These are phyloP conservation scores for Tulasnella sp. DNA, from an alignment of 768 basidiomycete species.

Conservation along the genomic window DNA sequence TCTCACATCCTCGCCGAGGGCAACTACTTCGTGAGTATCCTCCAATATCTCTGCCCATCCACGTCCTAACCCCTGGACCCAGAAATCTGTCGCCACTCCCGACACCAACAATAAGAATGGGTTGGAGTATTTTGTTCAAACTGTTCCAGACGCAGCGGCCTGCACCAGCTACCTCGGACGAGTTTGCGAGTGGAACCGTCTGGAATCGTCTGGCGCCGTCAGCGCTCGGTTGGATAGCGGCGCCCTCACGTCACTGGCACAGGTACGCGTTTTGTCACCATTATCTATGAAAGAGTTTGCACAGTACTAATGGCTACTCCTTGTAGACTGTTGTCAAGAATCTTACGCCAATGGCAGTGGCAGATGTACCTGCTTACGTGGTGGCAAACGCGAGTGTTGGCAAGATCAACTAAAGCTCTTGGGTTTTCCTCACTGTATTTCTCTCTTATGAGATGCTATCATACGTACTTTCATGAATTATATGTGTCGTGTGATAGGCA, in stretches of 20 bases:
- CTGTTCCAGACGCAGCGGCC: not conserved
- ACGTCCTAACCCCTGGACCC: not conserved
- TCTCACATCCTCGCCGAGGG: not conserved
- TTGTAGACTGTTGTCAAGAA: not conserved
- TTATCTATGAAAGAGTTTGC: not conserved
- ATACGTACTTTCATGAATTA: not conserved
- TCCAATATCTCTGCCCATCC: not conserved
- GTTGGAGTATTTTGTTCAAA: not conserved
- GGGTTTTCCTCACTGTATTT: not conserved
- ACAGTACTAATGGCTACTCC: not conserved
- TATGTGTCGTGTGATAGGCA: not conserved
- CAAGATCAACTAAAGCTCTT: not conserved
- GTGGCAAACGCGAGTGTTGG: not conserved
- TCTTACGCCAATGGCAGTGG: not conserved
- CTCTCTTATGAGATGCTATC: no score
- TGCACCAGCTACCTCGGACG: not conserved
- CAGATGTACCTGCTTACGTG: constrained; percentile 1
- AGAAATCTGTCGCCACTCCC: not conserved
- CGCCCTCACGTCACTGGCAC: not conserved
- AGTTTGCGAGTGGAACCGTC: constrained; percentile 12
- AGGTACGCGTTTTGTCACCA: not conserved
- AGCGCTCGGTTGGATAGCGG: not conserved
- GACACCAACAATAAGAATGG: not conserved
- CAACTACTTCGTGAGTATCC: constrained; percentile 2
- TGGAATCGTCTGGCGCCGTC: not conserved